Base-by-base conservation (phyloP, 1,139 yeast species). In the Scheffersomyces quercinus region DNA sequence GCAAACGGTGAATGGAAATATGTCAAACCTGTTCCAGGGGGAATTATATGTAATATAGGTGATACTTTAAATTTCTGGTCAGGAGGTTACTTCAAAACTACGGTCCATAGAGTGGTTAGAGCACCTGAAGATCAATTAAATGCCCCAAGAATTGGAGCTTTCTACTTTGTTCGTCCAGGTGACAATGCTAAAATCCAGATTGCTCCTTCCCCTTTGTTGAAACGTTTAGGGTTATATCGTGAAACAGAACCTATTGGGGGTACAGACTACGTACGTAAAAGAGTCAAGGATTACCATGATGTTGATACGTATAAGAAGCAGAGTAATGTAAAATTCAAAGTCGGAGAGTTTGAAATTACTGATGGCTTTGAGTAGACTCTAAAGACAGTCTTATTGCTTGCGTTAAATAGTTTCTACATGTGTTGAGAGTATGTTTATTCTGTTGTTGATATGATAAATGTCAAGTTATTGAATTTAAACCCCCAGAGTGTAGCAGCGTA, bases 81-180 rank as follows among this genome's bases (percentile, higher is more conserved):
- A 12, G 68, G 68, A 8, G 68, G 68, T 1, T 63, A 55, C 42
- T 64, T 65, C 48, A 64, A 64, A 39, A 60, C 66, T n/a, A 61
- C 70, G 0, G 53, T 65, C 33, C 70, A 65, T 46, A 48, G 69
- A 32, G 70, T 65, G 1, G 50, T 64, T 3, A 48, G 68, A 32
- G 68, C 70, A 9, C 70, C 70, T 4, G 55, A 51, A 20, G 70
- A 65, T 40, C 70, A 65, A 45, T 48, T 62, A 9, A 41, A 49
- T 33, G 56, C 59, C 7, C 67, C 67, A 7, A 45, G 72, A 28
- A 62, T 65, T 29, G 72, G 70, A 1, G 51, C 65, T 1, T 64
- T 67, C 44, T 67, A 67, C 41, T 67, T 67, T 46, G 62, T 65
- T 7, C 59, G 71, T 29, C 71, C 72, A 4, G 68, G 68, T 13